phyloP scores from a whole-genome alignment of 78 protist genomes.

The Tieghemostelium lacteum region DNA sequence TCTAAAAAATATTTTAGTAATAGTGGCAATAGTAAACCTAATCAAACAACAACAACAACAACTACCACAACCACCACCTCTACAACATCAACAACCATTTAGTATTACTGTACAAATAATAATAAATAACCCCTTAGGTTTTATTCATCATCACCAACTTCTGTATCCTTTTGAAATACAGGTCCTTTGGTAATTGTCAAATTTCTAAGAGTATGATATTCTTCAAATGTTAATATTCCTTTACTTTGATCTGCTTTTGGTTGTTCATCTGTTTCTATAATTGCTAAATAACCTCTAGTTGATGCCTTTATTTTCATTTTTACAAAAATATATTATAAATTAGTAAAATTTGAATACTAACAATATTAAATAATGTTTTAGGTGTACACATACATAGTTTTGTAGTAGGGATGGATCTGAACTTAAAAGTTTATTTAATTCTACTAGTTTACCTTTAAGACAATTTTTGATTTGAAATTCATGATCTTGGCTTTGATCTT shows the following conservation, averaged over 20 bases:
- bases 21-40: too few species aligned
- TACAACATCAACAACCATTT: too few species aligned
- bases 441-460: slow-evolving; percentile 54
- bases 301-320: neutral
- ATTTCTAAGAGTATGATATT: slow-evolving; percentile 36
- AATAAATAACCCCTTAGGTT: too few species aligned
- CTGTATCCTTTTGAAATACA: slow-evolving; percentile 24
- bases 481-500: too few species aligned
- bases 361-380: too few species aligned
- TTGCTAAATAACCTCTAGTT: slow-evolving; percentile 39
- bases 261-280: slow-evolving; percentile 22
- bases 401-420: neutral
- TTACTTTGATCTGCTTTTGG: neutral
- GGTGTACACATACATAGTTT: slow-evolving; percentile 4
- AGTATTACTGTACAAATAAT: too few species aligned
- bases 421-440: slow-evolving; percentile 3
- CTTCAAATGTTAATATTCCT: slow-evolving; percentile 22
- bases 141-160: too few species aligned
- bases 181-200: slow-evolving; percentile 52
- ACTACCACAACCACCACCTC: too few species aligned
- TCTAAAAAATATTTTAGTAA: too few species aligned
- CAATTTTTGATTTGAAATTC: slow-evolving; percentile 22
- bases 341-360: too few species aligned
- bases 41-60: neutral
- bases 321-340: too few species aligned